Evolutionary conservation across 306 rosid genomes (phyloP).

Genomic region (Abrus pulchellus): DNA sequence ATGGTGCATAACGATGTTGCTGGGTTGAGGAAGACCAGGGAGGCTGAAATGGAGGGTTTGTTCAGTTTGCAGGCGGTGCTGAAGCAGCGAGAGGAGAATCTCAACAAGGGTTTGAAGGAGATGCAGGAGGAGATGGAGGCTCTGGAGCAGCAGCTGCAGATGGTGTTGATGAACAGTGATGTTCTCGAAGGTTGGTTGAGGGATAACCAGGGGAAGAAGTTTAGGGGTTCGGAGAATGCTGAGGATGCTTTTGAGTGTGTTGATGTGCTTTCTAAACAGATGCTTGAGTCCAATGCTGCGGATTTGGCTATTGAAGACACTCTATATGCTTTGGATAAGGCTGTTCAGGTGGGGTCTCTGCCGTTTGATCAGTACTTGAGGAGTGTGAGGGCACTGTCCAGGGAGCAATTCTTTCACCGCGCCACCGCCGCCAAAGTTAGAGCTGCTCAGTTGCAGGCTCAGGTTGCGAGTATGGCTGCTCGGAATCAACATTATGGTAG

Average conservation of each 20-base stretch:
- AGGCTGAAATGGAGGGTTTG: constrained; percentile 81
- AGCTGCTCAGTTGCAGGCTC: constrained; percentile 89
- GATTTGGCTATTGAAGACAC: constrained; percentile 91
- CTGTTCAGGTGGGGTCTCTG: constrained; percentile 72
- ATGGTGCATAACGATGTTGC: constrained; percentile 66
- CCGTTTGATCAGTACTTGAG: constrained; percentile 89
- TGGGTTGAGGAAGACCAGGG: constrained; percentile 68
- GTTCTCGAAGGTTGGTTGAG: constrained; percentile 82
- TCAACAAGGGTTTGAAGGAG: constrained; percentile 69
- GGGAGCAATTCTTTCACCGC: constrained; percentile 90
- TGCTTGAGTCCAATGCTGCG: constrained; percentile 79
- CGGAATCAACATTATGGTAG: constrained; percentile 70
- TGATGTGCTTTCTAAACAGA: constrained; percentile 79
- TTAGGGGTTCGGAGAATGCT: constrained; percentile 45
- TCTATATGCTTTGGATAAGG: constrained; percentile 85
- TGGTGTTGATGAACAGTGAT: constrained; percentile 85
- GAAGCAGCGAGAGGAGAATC: constrained; percentile 71
- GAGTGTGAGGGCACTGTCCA: constrained; percentile 80
- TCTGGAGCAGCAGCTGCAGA: constrained; percentile 92
- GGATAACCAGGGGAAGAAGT: constrained; percentile 72
- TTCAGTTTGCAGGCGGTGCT: constrained; percentile 69
- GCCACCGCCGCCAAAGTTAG: constrained; percentile 79
- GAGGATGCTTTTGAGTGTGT: constrained; percentile 78
- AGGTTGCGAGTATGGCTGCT: constrained; percentile 85
- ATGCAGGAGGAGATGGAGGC: constrained; percentile 88